Evolutionary conservation across 2,329 filamentous ascomycete genomes (phyloP).

Genomic region (Leptosphaerulina australis): DNA sequence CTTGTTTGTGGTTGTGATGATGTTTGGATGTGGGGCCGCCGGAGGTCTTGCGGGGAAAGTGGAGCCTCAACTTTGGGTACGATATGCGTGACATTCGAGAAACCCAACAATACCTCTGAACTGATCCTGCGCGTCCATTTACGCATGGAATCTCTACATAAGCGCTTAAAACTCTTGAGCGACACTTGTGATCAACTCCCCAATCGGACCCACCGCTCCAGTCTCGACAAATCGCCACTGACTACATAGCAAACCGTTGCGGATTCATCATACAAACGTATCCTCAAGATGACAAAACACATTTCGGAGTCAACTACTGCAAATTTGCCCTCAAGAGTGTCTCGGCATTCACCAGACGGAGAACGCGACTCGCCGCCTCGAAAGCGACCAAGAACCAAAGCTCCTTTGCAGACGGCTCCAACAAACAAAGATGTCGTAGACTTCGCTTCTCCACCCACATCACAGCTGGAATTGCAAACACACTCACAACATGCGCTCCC

Average conservation of each 20-base stretch:
- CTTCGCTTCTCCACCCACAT: not conserved
- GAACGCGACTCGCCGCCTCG: conserved; percentile 31
- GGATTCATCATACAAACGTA: not conserved
- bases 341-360: conserved; percentile 13
- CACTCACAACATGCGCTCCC: no score
- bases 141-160: not conserved
- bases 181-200: no score
- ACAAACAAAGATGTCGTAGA: not conserved
- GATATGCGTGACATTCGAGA: not conserved
- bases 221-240: not conserved
- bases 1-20: not conserved
- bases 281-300: not conserved
- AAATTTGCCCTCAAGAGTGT: conserved; percentile 12
- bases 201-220: no score
- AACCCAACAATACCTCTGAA: not conserved
- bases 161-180: not conserved
- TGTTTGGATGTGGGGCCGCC: conserved; percentile 23
- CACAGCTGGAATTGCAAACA: not conserved
- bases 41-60: conserved; percentile 23
- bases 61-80: conserved; percentile 6
- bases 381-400: conserved; percentile 43
- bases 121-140: not conserved
- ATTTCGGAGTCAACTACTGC: not conserved
- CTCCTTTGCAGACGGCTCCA: conserved; percentile 31
- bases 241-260: not conserved